Evolutionary conservation across 2,329 filamentous ascomycete genomes (phyloP).

Genomic region (Myriosclerotinia duriaeana): DNA sequence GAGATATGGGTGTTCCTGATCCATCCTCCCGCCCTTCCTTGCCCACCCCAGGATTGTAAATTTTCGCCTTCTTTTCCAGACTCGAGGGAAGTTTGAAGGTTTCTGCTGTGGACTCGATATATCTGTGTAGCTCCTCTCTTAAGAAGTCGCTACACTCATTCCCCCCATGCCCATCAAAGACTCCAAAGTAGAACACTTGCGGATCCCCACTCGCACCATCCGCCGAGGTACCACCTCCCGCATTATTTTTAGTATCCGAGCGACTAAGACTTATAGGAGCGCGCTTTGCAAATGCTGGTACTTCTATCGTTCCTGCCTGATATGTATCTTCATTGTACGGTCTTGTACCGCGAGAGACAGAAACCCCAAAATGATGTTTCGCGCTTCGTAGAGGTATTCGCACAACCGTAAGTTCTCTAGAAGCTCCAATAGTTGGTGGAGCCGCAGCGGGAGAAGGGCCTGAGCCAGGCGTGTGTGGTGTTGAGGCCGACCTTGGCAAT

Average conservation of each 20-base stretch:
- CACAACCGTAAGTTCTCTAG: constrained; percentile 84
- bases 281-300: constrained; percentile 88
- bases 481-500: constrained; percentile 80
- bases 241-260: constrained; percentile 26
- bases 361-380: constrained; percentile 91
- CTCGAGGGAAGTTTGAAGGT: constrained; percentile 79
- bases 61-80: constrained; percentile 53
- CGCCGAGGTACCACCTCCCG: constrained; percentile 60
- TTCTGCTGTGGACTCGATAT: constrained; percentile 78
- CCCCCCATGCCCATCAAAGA: constrained; percentile 96
- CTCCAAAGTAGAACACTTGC: constrained; percentile 94
- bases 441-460: constrained; percentile 57
- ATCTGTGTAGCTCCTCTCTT: constrained; percentile 78
- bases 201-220: constrained; percentile 83
- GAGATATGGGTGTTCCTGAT: constrained; percentile 45
- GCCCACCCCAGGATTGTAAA: constrained; percentile 57
- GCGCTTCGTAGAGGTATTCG: constrained; percentile 90
- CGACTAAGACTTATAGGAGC: constrained; percentile 61
- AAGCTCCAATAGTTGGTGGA: constrained; percentile 59
- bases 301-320: constrained; percentile 88
- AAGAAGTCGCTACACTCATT: constrained; percentile 85
- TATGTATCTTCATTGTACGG: constrained; percentile 92
- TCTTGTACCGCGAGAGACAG: constrained; percentile 75
- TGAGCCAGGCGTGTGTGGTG: constrained; percentile 64
- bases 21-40: constrained; percentile 52